phyloP scores from a whole-genome alignment of 768 basidiomycete genomes.

The Tephrocybe sp. region DNA sequence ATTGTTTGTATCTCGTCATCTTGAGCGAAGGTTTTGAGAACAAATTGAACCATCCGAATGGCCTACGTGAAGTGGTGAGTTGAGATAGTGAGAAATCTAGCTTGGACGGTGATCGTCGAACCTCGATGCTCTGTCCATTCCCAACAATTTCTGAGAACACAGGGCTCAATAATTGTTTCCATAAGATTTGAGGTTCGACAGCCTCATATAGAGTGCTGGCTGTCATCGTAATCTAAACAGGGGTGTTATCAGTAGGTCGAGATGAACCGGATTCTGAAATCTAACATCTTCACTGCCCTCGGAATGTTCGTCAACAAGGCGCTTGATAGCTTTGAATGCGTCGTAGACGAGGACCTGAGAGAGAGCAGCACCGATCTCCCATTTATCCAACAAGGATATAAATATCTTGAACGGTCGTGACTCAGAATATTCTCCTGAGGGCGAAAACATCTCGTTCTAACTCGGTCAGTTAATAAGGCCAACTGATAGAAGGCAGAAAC shows the following conservation, averaged over 20 bases:
- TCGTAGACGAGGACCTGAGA: slow-evolving; percentile 81
- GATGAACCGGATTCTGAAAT: slow-evolving; percentile 1
- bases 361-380: slow-evolving; percentile 87
- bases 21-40: slow-evolving; percentile 74
- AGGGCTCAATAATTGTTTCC: slow-evolving; percentile 69
- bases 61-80: slow-evolving; percentile 41
- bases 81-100: background rate
- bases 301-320: slow-evolving; percentile 48
- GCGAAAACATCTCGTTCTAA: slow-evolving; percentile 76
- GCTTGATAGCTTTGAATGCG: slow-evolving; percentile 70
- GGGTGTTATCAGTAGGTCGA: background rate
- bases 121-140: slow-evolving; percentile 47
- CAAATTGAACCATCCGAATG: slow-evolving; percentile 66
- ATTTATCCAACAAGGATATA: slow-evolving; percentile 92
- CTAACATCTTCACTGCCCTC: slow-evolving; percentile 65
- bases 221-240: slow-evolving; percentile 67
- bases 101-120: slow-evolving; percentile 21
- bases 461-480: slow-evolving; percentile 2
- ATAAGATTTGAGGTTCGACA: slow-evolving; percentile 85
- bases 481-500: background rate
- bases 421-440: slow-evolving; percentile 71
- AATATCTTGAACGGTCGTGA: slow-evolving; percentile 95
- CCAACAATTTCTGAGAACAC: slow-evolving; percentile 57
- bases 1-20: slow-evolving; percentile 86
- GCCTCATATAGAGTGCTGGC: slow-evolving; percentile 89